Base-by-base conservation (phyloP, 192 early-diverging fungal genomes). In the Rhizoclosmatium sp. region DNA sequence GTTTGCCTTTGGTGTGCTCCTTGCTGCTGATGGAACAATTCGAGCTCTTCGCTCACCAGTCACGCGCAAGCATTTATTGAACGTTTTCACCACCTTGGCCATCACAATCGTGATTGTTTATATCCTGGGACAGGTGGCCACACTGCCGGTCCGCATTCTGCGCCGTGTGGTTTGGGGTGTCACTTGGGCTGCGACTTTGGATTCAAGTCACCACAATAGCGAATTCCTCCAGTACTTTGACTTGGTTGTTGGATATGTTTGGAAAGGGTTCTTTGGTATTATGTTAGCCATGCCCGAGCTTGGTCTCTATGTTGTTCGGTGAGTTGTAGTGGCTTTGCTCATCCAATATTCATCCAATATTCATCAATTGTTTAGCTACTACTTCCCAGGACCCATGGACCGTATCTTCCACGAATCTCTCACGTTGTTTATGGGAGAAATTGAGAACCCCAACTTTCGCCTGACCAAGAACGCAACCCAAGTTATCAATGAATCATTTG, bases 351-450 rank as follows among this genome's bases (percentile, higher is more conserved):
- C 31, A 16, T 76, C 79, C 14, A 65, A 64, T 31, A 75, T 73
- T 47, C 60, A 80, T 44, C 70, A 80, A 58, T 48, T 83, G 3
- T 42, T 79, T 3, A 61, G 82, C n/a, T 84, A 84, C 58, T 56
- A 58, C 23, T 84, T 44, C n/a, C 82, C 82, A 56, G 79, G 59
- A 7, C 82, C 82, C 46, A 69, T 84, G 68, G 82, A 84, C 58
- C 39, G 58, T 45, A 42, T 84, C 56, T 84, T 84, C 47, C 71
- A 78, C 31, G 79, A 81, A 12, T 65, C 82, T 31, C 71, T 84
- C 21, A 19, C 12, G 3, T 70, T 40, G 46, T 79, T 23, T 23
- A 56, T 45, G 59, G 12, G 41, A 23, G 23, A 62, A 45, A 67
- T 69, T 39, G 69, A 59, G 59, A 56, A 59, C 47, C 19, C 56